Base-by-base conservation (phyloP, 164 flowering plant genomes). In the Magnolia kwangsiensis region DNA sequence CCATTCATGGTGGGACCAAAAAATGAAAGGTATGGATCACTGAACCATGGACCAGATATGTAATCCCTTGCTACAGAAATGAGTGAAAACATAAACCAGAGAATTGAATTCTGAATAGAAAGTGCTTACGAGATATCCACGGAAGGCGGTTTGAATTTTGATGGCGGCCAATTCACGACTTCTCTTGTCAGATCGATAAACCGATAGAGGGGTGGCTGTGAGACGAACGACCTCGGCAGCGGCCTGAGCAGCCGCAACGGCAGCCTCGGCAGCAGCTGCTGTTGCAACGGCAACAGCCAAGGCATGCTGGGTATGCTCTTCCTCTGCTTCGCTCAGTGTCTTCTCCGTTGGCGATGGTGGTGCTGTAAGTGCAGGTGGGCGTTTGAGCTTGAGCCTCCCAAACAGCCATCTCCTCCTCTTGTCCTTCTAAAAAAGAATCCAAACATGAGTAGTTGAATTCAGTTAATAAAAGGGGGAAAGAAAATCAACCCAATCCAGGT, bases 201-300 rank as follows among this genome's bases (percentile, higher is more conserved):
- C 31, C 20, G 85, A 66, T 55, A 16, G 51, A 9, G 91, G 83
- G 49, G 80, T 75, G 9, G 77, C 74, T 0, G 90, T 85, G 50
- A 92, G 90, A 18, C 88, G 83, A 49, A 90, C 92, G 66, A 92
- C 88, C 83, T 87, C 89, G 64, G 90, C 98, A 0, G 98, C 98
- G 58, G 87, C 95, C 63, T 87, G 85, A n/a, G 96, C 93, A 18
- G 98, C 93, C 18, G 92, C 93, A 5, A 91, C 88, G 0, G 97
- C 92, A 59, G 93, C 98, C 79, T 91, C 92, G 8, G 94, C 96
- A 3, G 96, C 98, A 1, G 88, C 93, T 24, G 96, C 92, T 0
- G 98, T 91, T 23, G 94, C 95, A 27, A 83, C 71, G 37, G 97
- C 97, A 66, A 88, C 96, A 74, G 84, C 87, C 78, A 91, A 24